These are phyloP conservation scores for Lonicera japonica DNA, from an alignment of 129 eudicot species.

Conservation along the genomic window DNA sequence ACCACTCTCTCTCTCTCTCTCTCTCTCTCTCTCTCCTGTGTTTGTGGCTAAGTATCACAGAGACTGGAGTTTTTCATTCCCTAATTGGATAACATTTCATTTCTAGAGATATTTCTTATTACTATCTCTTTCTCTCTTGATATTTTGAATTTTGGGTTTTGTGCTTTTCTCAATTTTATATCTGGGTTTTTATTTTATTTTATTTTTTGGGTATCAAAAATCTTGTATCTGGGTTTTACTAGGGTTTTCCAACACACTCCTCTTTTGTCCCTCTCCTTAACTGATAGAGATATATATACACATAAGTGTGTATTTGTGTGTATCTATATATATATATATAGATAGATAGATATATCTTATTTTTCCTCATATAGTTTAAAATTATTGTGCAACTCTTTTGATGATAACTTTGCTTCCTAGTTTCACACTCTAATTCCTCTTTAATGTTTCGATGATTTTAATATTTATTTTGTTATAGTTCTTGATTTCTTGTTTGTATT, in stretches of 20 bases:
- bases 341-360: too few relatives aligned
- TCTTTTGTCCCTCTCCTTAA: not conserved
- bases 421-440: conserved; percentile 16
- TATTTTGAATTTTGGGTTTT: conserved; percentile 36
- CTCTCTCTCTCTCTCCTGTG: conserved; percentile 8
- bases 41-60: not conserved
- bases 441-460: too few relatives aligned
- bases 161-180: conserved; percentile 28
- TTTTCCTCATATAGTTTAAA: conserved; percentile 26
- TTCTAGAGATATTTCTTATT: conserved; percentile 24
- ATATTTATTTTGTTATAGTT: conserved; percentile 13
- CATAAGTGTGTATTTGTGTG: too few relatives aligned
- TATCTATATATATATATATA: not conserved
- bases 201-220: too few relatives aligned
- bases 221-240: conserved; percentile 3
- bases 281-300: not conserved
- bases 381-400: not conserved
- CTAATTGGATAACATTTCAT: conserved; percentile 23
- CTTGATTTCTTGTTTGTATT: conserved; percentile 1
- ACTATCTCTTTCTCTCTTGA: conserved; percentile 20
- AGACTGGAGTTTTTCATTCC: conserved; percentile 17
- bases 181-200: too few relatives aligned
- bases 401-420: conserved; percentile 23
- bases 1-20: conserved; percentile 14
- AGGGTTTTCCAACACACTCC: conserved; percentile 4